Base-by-base conservation (phyloP, 495 filamentous ascomycete species). In the Podospora fimiseda region DNA sequence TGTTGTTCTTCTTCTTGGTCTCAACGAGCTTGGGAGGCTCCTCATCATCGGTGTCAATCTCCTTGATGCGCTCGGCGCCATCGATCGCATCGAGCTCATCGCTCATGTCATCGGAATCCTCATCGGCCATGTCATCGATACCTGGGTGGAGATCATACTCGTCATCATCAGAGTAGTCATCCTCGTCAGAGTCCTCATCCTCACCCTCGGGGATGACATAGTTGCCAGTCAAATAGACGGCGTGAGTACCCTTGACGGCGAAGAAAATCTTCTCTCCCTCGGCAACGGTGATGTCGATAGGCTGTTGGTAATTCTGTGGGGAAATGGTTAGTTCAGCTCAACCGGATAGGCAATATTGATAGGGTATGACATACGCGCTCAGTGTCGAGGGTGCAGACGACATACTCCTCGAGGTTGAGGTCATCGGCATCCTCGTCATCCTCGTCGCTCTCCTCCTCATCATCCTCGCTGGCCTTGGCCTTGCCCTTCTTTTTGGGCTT, bases 331-430 rank as follows among this genome's bases (percentile, higher is more conserved):
- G 15, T 14, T 33, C 2, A 30, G 18, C 24, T 11, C 8, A 18
- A n/a, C n/a, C n/a, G 40, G 8, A 43, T 41, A 1, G n/a, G 40
- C 50, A 14, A 21, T 20, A 40, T 5, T 15, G 14, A 38, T 23
- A 39, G 30, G 20, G 16, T 46, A 19, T 18, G 43, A 58, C 70
- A 41, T 69, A 76, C 69, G 38, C 65, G 63, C 68, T 88, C 81
- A 33, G 90, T 84, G 74, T 95, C 91, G 37, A 99, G 77, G 38
- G 93, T 97, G 75, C 94, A 99, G 57, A 99, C 66, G 51, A 96
- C 90, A 57, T 85, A 87, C 71, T 95, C 86, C 67, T 96, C 89
- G 48, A 90, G 67, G 57, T 85, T 83, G 48, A 85, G 58, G 23
- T 82, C 86, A 46, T 85, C 84, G 2, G 79, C 80, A 9, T 78